Base-by-base conservation (phyloP, 257 asterid species). In the Ehretia macrophylla region DNA sequence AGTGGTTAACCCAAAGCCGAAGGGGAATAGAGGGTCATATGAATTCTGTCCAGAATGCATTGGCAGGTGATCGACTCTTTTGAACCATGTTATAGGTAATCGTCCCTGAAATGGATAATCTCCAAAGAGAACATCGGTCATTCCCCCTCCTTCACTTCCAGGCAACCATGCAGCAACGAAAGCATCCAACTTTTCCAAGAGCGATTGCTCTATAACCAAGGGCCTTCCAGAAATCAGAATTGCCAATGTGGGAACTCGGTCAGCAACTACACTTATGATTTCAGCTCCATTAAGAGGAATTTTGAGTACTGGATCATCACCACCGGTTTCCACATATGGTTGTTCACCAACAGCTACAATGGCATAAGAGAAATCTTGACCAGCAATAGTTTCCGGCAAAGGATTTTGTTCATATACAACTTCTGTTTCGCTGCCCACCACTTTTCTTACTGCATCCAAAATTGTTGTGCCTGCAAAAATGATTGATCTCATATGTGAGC, bases 91-190 rank as follows among this genome's bases (percentile, higher is more conserved):
- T 51, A 81, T 27, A 0, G 95, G 95, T 11, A 87, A 82, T 65
- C 70, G 72, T 63, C 97, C 97, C 58, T 83, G 84, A 58, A 87
- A 90, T 10, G 69, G 87, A 49, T 75, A 63, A 69, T 87, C 90
- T 27, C 97, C 97, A 14, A 85, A 87, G n/a, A 87, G 77, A 14
- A 81, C 95, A 63, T 90, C 95, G 5, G 75, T 61, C 39, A 90
- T 62, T 18, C 96, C 97, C 0, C 54, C 68, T 22, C 95, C 93
- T 81, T 90, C 95, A 59, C 76, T 87, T 22, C 97, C 96, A 0
- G 97, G 97, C 27, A 90, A 73, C 97, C 97, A 90, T 32, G 96
- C 95, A 51, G 93, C 91, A 46, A 87, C 77, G 1, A 90, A 69
- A 13, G 89, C 96, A 0, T 85, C 93, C 19, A 73, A 73, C 68